A percentile compares a stretch with the other conserved stretches of the same genome.
Conservation (phyloP, 345 rosid species). For the Conringia planisiliqua region DNA sequence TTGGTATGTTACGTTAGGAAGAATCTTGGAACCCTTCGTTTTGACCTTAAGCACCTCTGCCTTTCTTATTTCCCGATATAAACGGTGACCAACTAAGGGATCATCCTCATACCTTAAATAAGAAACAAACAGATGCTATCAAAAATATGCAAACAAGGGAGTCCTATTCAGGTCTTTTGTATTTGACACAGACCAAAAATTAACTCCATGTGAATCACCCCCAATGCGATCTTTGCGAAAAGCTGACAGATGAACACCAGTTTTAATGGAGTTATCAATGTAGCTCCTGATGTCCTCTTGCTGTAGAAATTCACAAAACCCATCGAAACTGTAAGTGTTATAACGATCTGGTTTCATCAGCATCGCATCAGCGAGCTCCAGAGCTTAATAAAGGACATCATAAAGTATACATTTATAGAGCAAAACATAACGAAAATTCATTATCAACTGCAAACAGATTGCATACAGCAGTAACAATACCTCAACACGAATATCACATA, state of each 20-base stretch:
- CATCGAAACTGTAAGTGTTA: neutral
- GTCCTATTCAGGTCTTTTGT: neutral
- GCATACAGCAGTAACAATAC: slow-evolving; percentile 35
- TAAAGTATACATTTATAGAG: neutral
- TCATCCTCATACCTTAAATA: slow-evolving; percentile 92
- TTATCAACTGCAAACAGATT: neutral
- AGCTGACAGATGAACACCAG: slow-evolving; percentile 71
- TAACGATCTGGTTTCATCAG: slow-evolving; percentile 7
- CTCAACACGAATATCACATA: slow-evolving; percentile 99
- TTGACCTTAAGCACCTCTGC: slow-evolving; percentile 71
- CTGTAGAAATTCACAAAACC: slow-evolving; percentile 45
- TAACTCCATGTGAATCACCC: slow-evolving; percentile 93
- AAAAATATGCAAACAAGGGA: slow-evolving; percentile 10
- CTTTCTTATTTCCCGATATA: slow-evolving; percentile 91
- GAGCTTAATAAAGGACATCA: slow-evolving; percentile 2
- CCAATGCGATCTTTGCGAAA: slow-evolving; percentile 94
- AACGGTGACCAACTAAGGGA: slow-evolving; percentile 83
- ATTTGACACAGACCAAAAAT: slow-evolving; percentile 61
- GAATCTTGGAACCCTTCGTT: slow-evolving; percentile 80
- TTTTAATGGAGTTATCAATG: slow-evolving; percentile 86
- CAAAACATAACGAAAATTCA: neutral
- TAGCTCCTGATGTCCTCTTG: slow-evolving; percentile 94
- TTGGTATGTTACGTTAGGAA: slow-evolving; percentile 60
- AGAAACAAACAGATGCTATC: slow-evolving; percentile 27
- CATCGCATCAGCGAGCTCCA: slow-evolving; percentile 60